Base-by-base conservation (phyloP, 2,329 filamentous ascomycete species). In the Coniochaeta sp. region DNA sequence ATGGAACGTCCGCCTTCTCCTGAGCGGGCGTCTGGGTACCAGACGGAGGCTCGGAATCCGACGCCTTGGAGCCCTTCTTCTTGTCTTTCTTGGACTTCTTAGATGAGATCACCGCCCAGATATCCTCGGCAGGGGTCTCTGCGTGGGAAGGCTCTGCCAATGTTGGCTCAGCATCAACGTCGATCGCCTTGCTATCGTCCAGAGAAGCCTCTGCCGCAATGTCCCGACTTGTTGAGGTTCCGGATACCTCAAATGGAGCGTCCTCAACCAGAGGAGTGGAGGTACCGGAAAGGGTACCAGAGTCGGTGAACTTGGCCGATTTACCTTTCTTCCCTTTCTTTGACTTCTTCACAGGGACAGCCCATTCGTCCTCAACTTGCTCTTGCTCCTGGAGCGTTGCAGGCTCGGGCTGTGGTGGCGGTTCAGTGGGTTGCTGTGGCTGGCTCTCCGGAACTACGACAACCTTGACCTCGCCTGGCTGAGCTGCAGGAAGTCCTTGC, bases 41-140 rank as follows among this genome's bases (percentile, higher is more conserved):
- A 7, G 56, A 58, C 1, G 52, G 48, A 24, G 51, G 55, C n/a
- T 52, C 52, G 52, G 50, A 51, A 6, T 24, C 42, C 1, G 32
- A 26, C 6, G 46, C 51, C 24, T 53, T 49, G 27, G 47, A 33
- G 30, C 51, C 40, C 51, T 55, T 55, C n/a, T 52, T 52, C 59
- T 68, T 70, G 32, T 59, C 58, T 54, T 65, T 65, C 56, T 63
- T 64, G 24, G 58, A 49, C 27, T 57, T 59, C 57, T 63, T 61
- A 51, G 53, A 52, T 30, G 45, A 22, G 7, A 55, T 50, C 22
- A 52, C 52, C 4, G 35, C 49, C 45, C 20, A 52, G 9, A 16
- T 26, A 27, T 57, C 50, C 40, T 55, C 53, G 6, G 51, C 8
- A 13, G 35, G 30, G 26, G 16, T 13, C 16, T 49, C 47, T 10